Evolutionary conservation across 2,329 filamentous ascomycete species (phyloP).

Genomic region (Lasiodiplodia citricola): DNA sequence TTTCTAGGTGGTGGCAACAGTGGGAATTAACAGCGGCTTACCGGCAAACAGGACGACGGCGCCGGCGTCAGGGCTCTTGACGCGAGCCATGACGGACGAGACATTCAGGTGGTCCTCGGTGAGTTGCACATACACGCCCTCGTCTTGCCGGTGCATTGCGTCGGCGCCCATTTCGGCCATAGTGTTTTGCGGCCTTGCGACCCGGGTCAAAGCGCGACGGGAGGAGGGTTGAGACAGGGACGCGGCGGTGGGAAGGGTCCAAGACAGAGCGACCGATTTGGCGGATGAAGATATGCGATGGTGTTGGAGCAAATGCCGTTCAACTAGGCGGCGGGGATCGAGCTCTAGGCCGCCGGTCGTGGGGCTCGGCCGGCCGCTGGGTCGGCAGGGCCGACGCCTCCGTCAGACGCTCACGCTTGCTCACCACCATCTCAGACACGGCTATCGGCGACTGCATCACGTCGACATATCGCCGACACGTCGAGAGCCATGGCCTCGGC

Average conservation of each 20-base stretch:
- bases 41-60: slow-evolving; percentile 80
- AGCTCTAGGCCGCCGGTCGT: background rate
- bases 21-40: slow-evolving; percentile 38
- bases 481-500: background rate
- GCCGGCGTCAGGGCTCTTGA: slow-evolving; percentile 74
- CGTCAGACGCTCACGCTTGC: background rate
- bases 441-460: slow-evolving; percentile 5
- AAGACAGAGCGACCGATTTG: background rate
- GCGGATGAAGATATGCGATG: slow-evolving; percentile 21
- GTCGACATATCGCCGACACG: background rate
- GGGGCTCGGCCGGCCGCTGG: background rate
- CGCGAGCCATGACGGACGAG: slow-evolving; percentile 64
- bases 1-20: background rate
- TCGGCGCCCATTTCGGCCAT: slow-evolving; percentile 10
- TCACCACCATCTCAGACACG: background rate
- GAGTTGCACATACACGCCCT: slow-evolving; percentile 69
- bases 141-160: slow-evolving; percentile 40
- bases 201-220: background rate
- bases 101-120: slow-evolving; percentile 67
- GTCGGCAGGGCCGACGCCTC: background rate
- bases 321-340: background rate
- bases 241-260: slow-evolving; percentile 15
- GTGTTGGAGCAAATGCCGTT: background rate
- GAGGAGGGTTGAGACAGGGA: background rate
- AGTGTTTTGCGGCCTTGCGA: background rate